Evolutionary conservation across 2,329 filamentous ascomycete genomes (phyloP), one percentile per base, ranked within the genome.

Genomic region (Fusarium torreyae): DNA sequence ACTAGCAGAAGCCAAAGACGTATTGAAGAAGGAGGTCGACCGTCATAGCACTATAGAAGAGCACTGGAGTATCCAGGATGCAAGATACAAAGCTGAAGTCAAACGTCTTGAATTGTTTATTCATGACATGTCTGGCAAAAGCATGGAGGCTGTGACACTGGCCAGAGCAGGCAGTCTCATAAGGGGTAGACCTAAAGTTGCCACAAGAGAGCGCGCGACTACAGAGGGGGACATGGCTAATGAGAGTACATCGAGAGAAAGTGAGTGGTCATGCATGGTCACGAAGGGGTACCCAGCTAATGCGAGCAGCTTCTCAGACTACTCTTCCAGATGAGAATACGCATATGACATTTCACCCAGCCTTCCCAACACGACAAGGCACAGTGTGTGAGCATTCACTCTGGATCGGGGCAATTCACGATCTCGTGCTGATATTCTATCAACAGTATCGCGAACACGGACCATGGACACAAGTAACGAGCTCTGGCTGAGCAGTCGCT

Each of bases 101-200:
- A 77, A 75, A 49, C 75, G 77, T 13, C 75, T 79, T 5, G 75
- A 79, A 63, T 59, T 77, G 38, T 63, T 77, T 18, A 75, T 77
- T 33, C 75, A 76, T 33, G 50, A 24, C 77, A 83, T 70, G 77
- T 85, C 73, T 77, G 80, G 67, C 66, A 77, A 80, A 26, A 82
- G 83, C 5, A 74, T 85, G 33, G 82, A 81, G 57, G 80, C 81
- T n/a, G 83, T 85, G 4, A 75, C 80, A 1, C 62, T 85, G 24
- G 82, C 81, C 14, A 78, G 83, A 43, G 78, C 80, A 6, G 77
- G 78, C 15, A 85, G 82, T 42, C 67, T 85, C 15, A 57, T 76
- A n/a, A 69, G 70, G 31, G 45, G 53, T 34, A 58, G 31, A 20
- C 22, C 52, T 44, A 28, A 26, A 38, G 45, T 24, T 43, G 28